A percentile compares a stretch with the other conserved stretches of the same genome.
phyloP scores from a whole-genome alignment of 352 stramenopile species.

The Lagenidium giganteum region DNA sequence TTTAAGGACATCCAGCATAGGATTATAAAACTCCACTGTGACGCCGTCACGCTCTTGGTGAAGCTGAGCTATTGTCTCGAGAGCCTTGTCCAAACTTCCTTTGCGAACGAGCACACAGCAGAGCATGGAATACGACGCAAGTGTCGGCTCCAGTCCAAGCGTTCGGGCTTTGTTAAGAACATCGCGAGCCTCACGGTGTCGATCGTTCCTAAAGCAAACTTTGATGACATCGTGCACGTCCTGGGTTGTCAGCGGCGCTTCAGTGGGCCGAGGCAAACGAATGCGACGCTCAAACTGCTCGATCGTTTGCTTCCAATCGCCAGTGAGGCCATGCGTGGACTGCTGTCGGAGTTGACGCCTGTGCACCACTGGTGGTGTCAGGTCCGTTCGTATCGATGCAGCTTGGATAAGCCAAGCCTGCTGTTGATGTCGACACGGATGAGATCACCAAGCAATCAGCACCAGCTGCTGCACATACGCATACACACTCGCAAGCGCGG shows the following conservation, averaged over 20 bases:
- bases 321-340: too few relatives aligned
- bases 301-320: conserved; percentile 40
- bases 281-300: conserved; percentile 33
- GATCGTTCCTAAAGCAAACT: conserved; percentile 34
- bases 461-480: too few relatives aligned
- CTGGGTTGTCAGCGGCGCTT: conserved; percentile 5
- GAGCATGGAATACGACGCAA: conserved; percentile 39
- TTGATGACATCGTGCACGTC: conserved; percentile 29
- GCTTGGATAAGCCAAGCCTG: too few relatives aligned
- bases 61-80: conserved; percentile 32
- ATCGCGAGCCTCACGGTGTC: conserved; percentile 47
- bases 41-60: conserved; percentile 11
- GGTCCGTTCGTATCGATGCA: too few relatives aligned
- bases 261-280: conserved; percentile 4
- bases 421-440: too few relatives aligned
- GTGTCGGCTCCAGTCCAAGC: conserved; percentile 24
- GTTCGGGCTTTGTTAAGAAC: conserved; percentile 31
- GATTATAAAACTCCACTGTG: conserved; percentile 29
- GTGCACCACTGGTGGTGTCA: too few relatives aligned
- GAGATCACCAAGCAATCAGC: too few relatives aligned
- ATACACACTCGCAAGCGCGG: too few relatives aligned
- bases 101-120: conserved; percentile 44
- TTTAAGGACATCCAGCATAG: conserved; percentile 53
- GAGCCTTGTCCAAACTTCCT: conserved; percentile 32
- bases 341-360: too few relatives aligned